Percentiles rank a stretch among this genome's conserved stretches.
phyloP scores from a whole-genome alignment of 495 filamentous ascomycete genomes.

The Aspergillus funiculosus region DNA sequence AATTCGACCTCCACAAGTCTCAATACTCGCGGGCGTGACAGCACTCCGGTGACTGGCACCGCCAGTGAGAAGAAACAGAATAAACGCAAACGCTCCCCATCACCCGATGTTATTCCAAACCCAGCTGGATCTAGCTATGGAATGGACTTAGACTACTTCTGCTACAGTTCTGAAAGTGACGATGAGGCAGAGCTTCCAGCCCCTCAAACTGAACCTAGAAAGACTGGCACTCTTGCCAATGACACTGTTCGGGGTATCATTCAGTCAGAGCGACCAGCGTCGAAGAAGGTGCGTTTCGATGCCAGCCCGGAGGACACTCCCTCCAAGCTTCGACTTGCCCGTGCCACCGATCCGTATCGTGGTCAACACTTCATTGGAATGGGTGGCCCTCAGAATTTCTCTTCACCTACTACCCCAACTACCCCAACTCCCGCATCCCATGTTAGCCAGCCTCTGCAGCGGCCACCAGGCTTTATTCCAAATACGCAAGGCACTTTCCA shows the following conservation, averaged over 20 bases:
- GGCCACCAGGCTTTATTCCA: conserved; percentile 21
- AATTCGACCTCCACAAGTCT: not conserved
- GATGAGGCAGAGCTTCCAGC: conserved; percentile 18
- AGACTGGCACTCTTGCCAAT: conserved; percentile 10
- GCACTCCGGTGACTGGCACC: not conserved
- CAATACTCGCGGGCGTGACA: conserved; percentile 3
- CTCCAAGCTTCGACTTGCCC: conserved; percentile 20
- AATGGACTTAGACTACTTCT: conserved; percentile 41
- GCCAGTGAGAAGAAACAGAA: conserved; percentile 12
- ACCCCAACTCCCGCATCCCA: conserved; percentile 14
- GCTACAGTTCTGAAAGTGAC: conserved; percentile 30
- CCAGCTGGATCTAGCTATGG: conserved; percentile 41
- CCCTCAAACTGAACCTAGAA: conserved; percentile 8
- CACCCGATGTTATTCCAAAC: conserved; percentile 44
- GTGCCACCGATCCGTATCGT: conserved; percentile 24
- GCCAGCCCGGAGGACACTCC: conserved; percentile 28
- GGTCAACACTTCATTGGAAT: conserved; percentile 23
- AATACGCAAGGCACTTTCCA: conserved; percentile 26
- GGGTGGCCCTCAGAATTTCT: conserved; percentile 6
- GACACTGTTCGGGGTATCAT: conserved; percentile 13
- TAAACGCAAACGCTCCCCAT: conserved; percentile 39
- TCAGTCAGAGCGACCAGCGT: conserved; percentile 19
- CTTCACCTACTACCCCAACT: conserved; percentile 13
- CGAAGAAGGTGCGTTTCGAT: conserved; percentile 29
- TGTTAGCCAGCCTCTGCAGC: conserved; percentile 8